These are phyloP conservation scores for Cicer chorassanicum DNA, from an alignment of 306 rosid genomes.

Conservation along the genomic window DNA sequence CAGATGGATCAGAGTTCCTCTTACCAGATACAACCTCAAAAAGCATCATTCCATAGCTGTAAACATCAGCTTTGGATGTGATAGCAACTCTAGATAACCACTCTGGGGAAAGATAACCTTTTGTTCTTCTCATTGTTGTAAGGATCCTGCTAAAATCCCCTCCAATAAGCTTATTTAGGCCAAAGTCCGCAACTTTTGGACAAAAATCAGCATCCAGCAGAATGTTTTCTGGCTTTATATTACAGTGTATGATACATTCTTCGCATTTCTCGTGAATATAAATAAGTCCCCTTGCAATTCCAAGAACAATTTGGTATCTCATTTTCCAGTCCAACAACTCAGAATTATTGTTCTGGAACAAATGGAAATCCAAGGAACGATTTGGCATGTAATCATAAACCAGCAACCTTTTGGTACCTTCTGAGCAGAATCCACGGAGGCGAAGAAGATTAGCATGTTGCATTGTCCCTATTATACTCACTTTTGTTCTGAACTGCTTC, in stretches of 20 bases:
- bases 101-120: constrained; percentile 74
- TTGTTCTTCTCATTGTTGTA: constrained; percentile 65
- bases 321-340: constrained; percentile 64
- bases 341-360: constrained; percentile 49
- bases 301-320: constrained; percentile 66
- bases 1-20: constrained; percentile 53
- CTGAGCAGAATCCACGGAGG: constrained; percentile 81
- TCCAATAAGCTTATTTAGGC: constrained; percentile 62
- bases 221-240: constrained; percentile 47
- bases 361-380: constrained; percentile 66
- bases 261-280: constrained; percentile 66
- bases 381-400: constrained; percentile 88
- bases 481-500: constrained; percentile 82
- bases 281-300: constrained; percentile 59
- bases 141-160: constrained; percentile 55
- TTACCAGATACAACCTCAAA: constrained; percentile 57
- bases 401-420: constrained; percentile 62
- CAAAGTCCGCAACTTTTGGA: constrained; percentile 59
- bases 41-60: constrained; percentile 62
- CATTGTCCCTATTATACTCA: constrained; percentile 74
- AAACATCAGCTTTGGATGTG: constrained; percentile 58
- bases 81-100: constrained; percentile 60
- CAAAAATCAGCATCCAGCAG: constrained; percentile 49
- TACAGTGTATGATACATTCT: constrained; percentile 65
- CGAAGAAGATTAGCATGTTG: constrained; percentile 84